phyloP scores from a whole-genome alignment of 495 filamentous ascomycete genomes.

The Choiromyces venosus region DNA sequence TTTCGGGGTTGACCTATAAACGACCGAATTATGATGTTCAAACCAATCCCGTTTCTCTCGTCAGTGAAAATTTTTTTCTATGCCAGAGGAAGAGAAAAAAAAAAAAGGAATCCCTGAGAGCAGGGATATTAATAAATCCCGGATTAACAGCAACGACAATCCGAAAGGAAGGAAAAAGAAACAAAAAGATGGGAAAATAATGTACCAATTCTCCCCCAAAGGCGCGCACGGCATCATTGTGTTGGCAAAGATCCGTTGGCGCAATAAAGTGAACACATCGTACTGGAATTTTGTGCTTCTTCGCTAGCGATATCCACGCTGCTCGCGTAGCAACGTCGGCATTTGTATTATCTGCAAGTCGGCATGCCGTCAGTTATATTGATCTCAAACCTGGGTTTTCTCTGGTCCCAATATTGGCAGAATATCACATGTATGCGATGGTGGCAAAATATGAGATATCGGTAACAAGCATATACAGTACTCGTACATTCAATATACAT shows the following conservation, averaged over 20 bases:
- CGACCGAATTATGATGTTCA: constrained; percentile 11
- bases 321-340: constrained; percentile 67
- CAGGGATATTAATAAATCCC: constrained; percentile 5
- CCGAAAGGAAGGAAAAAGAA: constrained; percentile 29
- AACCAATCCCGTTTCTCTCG: background rate
- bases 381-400: constrained; percentile 14
- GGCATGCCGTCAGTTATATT: constrained; percentile 27
- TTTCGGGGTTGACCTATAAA: constrained; percentile 71
- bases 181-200: constrained; percentile 31
- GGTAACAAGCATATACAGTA: constrained; percentile 10
- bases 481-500: background rate
- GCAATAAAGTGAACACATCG: constrained; percentile 83
- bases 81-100: background rate
- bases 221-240: constrained; percentile 82
- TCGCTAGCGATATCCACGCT: constrained; percentile 69
- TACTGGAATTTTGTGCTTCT: constrained; percentile 64
- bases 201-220: constrained; percentile 55
- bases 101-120: background rate
- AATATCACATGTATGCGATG: constrained; percentile 15
- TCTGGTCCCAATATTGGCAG: constrained; percentile 21
- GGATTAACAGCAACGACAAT: background rate
- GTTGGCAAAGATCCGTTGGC: constrained; percentile 65
- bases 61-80: constrained; percentile 5
- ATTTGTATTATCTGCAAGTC: constrained; percentile 79
- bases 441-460: background rate